Base-by-base conservation (phyloP, 1,284 basidiomycete genomes). In the Ganoderma leucocontextum region DNA sequence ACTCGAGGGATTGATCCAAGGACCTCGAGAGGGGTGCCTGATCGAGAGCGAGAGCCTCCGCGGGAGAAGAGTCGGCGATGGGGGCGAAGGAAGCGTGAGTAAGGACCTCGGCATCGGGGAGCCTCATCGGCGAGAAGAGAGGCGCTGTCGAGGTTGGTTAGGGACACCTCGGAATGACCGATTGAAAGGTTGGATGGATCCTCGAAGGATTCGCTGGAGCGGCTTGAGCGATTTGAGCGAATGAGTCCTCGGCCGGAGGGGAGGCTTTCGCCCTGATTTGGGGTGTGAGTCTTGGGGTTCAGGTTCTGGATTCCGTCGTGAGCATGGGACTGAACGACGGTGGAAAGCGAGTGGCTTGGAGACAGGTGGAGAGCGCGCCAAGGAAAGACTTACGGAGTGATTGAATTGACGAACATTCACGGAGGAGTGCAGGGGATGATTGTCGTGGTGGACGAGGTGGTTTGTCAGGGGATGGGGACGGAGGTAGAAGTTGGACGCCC, bases 401-500 rank as follows among this genome's bases (percentile, higher is more conserved):
- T 12, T 38, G 52, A 15, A 17, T 9, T 19, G 66, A 57, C 49
- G 71, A 60, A 47, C 62, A 57, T 36, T 59, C 22, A 19, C 53
- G 35, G 7, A 55, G 25, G 52, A 55, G 29, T 25, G 52, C 52
- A 35, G 47, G 58, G 15, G 63, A 69, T 5, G 59, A 61, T 36
- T 57, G 47, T 9, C 63, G 62, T 1, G 66, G 29, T 10, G 68
- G 60, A 8, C 64, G 71, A 10, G 69, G 69, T 8, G 69, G 66
- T 73, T 88, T 90, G 64, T 84, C 80, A 0, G 88, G 89, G 2
- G 89, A 90, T 0, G 91, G 89, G 38, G 87, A 90, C 0, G 83
- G 84, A n/a, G 90, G 89, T 13, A 91, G 80, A 80, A 85, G 83
- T 22, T 78, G 78, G 9, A 87, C 80, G 70, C 87, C 85, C 41